Evolutionary conservation across 176 grass and related monocot genomes (phyloP), one percentile per base, ranked within the genome.

Genomic region (Calamus simplicifolius): DNA sequence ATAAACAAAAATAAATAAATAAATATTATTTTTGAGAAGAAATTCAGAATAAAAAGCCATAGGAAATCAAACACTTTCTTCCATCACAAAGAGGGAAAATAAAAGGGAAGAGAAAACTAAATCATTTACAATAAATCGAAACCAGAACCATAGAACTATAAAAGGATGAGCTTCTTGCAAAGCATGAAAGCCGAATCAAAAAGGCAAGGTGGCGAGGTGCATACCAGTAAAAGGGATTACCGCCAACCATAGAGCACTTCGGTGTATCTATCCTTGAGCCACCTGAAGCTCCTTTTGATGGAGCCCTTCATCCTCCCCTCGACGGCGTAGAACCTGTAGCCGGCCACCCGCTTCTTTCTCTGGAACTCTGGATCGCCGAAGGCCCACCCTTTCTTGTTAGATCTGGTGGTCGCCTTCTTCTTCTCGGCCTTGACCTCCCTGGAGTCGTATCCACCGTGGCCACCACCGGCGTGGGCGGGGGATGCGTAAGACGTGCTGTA

Each of bases 301-400:
- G 90, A 95, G 0, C 86, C 82, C 70, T 87, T 95, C 18, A 95
- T 66, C 76, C 79, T 86, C 19, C 82, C 85, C 68, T 95, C 82
- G 63, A 84, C 65, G 56, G 63, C 66, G 82, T 86, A 81, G 18
- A 77, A 82, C 77, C 84, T 95, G 85, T 95, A 95, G 70, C 86
- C 50, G 48, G 80, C 86, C 69, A 95, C 77, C 49, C 90, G 79
- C 70, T 71, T 65, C 86, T 95, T 95, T 57, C 90, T 67, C 56
- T 90, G 80, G 73, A 95, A 54, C 31, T 95, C 90, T 23, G 82
- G 90, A 54, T 87, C 80, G 3, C 71, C 16, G 26, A 95, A 68
- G 27, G 64, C 48, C 66, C 79, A 75, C 77, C 77, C 73, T 54
- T 82, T 68, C 59, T 72, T 62, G 62, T 18, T 52, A 25, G 63